phyloP scores from a whole-genome alignment of 148 eudicot genomes.

The Spergularia bocconei region DNA sequence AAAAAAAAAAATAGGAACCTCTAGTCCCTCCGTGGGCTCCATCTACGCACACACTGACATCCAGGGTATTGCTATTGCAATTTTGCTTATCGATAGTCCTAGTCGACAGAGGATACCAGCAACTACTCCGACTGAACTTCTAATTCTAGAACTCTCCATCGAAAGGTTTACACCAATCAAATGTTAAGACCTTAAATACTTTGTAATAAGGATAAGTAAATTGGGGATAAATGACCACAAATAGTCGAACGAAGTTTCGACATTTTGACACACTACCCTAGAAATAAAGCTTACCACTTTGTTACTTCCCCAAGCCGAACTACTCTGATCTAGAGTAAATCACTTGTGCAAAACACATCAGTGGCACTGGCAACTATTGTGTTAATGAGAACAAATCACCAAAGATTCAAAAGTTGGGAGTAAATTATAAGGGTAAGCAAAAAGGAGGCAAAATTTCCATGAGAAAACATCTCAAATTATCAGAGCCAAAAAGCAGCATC shows the following conservation, averaged over 20 bases:
- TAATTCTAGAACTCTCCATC: no score
- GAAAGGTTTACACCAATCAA: no score
- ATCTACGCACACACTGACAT: no score
- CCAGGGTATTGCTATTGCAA: no score
- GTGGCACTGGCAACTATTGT: not conserved
- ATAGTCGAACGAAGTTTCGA: not conserved
- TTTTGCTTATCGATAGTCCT: no score
- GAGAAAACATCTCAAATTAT: not conserved
- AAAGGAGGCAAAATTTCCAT: not conserved
- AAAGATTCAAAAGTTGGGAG: not conserved
- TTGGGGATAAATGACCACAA: no score
- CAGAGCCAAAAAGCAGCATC: constrained; percentile 34
- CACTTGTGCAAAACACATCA: not conserved
- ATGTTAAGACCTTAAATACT: no score
- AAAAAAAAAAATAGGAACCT: no score
- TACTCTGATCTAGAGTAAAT: not conserved
- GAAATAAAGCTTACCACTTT: not conserved
- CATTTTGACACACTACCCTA: not conserved
- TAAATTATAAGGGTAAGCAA: not conserved
- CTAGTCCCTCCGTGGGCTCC: no score
- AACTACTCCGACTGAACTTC: no score
- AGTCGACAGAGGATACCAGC: no score
- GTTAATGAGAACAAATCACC: not conserved
- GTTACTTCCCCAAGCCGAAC: not conserved
- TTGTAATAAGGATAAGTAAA: no score